phyloP scores from a whole-genome alignment of 441 rosid genomes.

The Populus hybrid region DNA sequence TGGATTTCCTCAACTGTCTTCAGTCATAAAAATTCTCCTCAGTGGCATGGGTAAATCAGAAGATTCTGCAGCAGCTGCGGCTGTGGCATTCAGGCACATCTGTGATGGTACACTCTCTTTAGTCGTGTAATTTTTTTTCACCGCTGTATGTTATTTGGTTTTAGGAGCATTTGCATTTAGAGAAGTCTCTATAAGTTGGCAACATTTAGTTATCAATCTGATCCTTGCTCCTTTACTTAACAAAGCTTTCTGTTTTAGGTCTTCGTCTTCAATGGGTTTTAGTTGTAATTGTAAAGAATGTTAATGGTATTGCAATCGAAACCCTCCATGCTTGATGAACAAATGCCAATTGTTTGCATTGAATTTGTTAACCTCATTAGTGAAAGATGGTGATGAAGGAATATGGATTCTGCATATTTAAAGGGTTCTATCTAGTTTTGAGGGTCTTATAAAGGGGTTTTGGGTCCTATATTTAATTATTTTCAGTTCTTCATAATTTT shows the following conservation, averaged over 20 bases:
- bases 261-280: not conserved
- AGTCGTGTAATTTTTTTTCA: not conserved
- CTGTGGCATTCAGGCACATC: slow-evolving; percentile 90
- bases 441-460: not conserved
- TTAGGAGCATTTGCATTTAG: not conserved
- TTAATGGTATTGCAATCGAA: not conserved
- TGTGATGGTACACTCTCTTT: slow-evolving; percentile 65
- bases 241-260: not conserved
- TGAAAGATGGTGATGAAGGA: not conserved
- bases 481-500: not conserved
- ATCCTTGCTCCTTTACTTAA: not conserved
- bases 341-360: not conserved
- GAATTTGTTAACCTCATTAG: not conserved
- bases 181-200: not conserved
- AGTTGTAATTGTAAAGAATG: slow-evolving; percentile 1
- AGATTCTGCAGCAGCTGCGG: slow-evolving; percentile 98
- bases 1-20: slow-evolving; percentile 69
- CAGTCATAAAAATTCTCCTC: slow-evolving; percentile 74
- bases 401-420: not conserved
- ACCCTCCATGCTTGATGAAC: not conserved
- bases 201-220: not conserved
- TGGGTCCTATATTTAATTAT: not conserved
- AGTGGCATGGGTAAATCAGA: slow-evolving; percentile 92
- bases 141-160: slow-evolving; percentile 1
- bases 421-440: not conserved